A percentile compares a stretch with the other conserved stretches of the same genome.
These are phyloP conservation scores for Trypanosoma avium DNA, from an alignment of 208 protist species.

Conservation along the genomic window DNA sequence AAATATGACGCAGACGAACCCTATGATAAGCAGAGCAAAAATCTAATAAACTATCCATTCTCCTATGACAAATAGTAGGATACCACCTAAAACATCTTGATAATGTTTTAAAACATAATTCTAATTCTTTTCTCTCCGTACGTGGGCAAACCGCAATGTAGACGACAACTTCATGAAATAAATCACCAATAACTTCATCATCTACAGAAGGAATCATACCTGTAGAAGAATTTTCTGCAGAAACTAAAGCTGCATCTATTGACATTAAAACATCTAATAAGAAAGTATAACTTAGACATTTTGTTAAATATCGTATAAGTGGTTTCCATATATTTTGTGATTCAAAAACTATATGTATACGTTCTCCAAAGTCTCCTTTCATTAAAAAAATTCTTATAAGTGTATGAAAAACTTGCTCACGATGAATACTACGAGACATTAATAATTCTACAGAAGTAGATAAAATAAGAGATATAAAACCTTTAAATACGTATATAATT, in stretches of 20 bases:
- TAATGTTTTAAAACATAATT: slow-evolving; percentile 56
- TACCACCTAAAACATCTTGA: slow-evolving; percentile 46
- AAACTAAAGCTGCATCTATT: slow-evolving; percentile 53
- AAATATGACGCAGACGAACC: slow-evolving; percentile 78
- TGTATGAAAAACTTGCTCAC: slow-evolving; percentile 53
- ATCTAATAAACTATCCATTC: slow-evolving; percentile 54
- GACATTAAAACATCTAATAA: slow-evolving; percentile 46
- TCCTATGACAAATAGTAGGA: slow-evolving; percentile 38
- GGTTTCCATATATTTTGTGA: slow-evolving; percentile 51
- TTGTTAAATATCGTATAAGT: slow-evolving; percentile 53
- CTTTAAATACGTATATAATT: slow-evolving; percentile 51
- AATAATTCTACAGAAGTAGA: slow-evolving; percentile 57
- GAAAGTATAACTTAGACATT: slow-evolving; percentile 63
- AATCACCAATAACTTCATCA: slow-evolving; percentile 31
- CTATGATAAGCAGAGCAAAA: slow-evolving; percentile 86
- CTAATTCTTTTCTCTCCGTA: slow-evolving; percentile 46
- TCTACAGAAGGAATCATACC: slow-evolving; percentile 30
- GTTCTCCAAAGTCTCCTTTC: slow-evolving; percentile 36
- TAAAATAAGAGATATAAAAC: slow-evolving; percentile 58
- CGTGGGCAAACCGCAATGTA: slow-evolving; percentile 48
- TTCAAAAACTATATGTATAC: slow-evolving; percentile 43
- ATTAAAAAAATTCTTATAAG: slow-evolving; percentile 43
- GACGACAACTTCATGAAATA: slow-evolving; percentile 68
- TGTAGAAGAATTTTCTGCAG: slow-evolving; percentile 26
- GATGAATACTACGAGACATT: slow-evolving; percentile 47